Base-by-base conservation (phyloP, 106 monocot species). In the Vanilla planifolia region DNA sequence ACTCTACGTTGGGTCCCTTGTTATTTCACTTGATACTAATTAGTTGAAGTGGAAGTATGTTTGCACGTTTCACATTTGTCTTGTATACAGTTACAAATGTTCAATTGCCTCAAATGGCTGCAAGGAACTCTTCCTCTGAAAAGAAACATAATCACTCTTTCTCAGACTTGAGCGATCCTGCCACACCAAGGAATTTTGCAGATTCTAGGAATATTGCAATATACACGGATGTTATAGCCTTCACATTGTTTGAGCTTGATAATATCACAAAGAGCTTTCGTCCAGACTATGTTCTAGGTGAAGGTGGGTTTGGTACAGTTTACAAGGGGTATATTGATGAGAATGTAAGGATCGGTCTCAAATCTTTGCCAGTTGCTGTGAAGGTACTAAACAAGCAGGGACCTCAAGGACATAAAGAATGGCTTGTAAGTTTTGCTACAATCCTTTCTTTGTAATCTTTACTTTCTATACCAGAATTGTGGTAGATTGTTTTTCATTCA, bases 261-360 rank as follows among this genome's bases (percentile, higher is more conserved):
- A 93, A 89, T 0, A 93, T 93, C 17, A 93, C 93, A 37, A 93
- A 89, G 65, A 89, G 85, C 74, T 93, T 93, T 65, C 81, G 93
- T 20, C 65, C 89, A 0, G 93, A 89, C 66, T 93, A 93, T 75
- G 79, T 93, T 56, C 89, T 93, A 57, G 92, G 93, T 44, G 89
- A 89, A 77, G 93, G 93, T 27, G 93, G 93, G 11, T 93, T 93
- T 62, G 93, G 93, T 9, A 93, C 89, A 2, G 93, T 93, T 26
- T 93, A 85, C 71, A 93, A 93, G 67, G 93, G 93, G 41, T 93
- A 89, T 59, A 93, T 93, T 59, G 84, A 85, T 65, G 93, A 93
- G 62, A 89, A 89, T 78, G 89, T 93, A 32, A 79, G 93, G 51
- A 85, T 85, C 33, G 93, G 89, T 11, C 75, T 93, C 29, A 89